Percentiles rank a stretch among this genome's conserved stretches.
phyloP scores from a whole-genome alignment of 2,329 filamentous ascomycete genomes.

The Colletotrichum nymphaeae region DNA sequence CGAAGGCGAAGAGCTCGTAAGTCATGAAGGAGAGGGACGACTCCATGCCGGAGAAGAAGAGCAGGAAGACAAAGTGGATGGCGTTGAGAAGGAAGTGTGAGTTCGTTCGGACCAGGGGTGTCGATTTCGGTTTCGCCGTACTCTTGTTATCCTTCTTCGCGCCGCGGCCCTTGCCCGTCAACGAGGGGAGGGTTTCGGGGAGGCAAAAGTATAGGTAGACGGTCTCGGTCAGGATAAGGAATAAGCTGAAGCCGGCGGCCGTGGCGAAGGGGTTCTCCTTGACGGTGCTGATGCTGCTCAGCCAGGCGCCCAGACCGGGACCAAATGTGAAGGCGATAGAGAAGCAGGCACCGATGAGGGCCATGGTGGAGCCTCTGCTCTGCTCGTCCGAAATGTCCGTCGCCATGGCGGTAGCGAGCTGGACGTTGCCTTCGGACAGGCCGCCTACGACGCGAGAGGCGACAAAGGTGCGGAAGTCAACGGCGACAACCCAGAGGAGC shows the following conservation, averaged over 20 bases:
- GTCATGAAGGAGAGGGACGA: conserved; percentile 98
- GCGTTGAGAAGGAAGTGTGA: conserved; percentile 85
- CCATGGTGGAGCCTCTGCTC: conserved; percentile 91
- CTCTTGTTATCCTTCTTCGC: conserved; percentile 27
- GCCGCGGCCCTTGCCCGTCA: conserved; percentile 49
- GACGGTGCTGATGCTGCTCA: conserved; percentile 82
- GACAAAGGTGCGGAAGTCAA: conserved; percentile 95
- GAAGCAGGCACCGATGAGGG: conserved; percentile 95
- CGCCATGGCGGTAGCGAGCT: conserved; percentile 94
- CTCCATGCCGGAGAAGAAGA: conserved; percentile 98
- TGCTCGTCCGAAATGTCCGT: conserved; percentile 92
- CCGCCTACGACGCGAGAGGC: conserved; percentile 94
- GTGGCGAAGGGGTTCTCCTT: conserved; percentile 93
- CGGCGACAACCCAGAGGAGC: conserved; percentile 91
- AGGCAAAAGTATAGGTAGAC: conserved; percentile 85
- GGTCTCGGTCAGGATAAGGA: conserved; percentile 88
- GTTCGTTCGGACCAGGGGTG: conserved; percentile 73
- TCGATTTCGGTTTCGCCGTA: conserved; percentile 38
- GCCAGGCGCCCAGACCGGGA: conserved; percentile 87
- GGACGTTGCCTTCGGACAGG: conserved; percentile 95
- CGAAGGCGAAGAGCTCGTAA: conserved; percentile 90
- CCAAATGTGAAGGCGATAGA: conserved; percentile 98
- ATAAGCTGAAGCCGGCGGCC: conserved; percentile 87
- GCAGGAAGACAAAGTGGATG: conserved; percentile 89
- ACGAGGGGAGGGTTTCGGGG: conserved; percentile 84